phyloP scores from a whole-genome alignment of 306 rosid genomes.

The Malus sylvestris region DNA sequence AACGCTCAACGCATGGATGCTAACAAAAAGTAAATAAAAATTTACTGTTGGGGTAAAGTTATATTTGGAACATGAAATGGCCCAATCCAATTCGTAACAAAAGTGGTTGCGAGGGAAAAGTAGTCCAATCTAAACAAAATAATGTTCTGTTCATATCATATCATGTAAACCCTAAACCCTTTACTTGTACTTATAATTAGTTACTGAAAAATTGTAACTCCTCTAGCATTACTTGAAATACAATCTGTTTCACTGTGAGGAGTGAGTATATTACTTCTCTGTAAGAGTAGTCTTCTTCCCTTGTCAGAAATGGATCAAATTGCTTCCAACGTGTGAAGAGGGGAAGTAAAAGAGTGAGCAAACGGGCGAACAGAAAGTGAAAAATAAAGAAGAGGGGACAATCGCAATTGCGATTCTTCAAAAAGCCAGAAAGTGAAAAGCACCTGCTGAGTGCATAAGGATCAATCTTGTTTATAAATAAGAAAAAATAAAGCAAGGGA shows the following conservation, averaged over 20 bases:
- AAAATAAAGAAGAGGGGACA: constrained; percentile 38
- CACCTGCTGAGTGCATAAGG: constrained; percentile 29
- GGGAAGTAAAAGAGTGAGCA: constrained; percentile 15
- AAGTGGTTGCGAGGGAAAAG: background rate
- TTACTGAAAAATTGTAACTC: background rate
- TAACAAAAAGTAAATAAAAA: background rate
- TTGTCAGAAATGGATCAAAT: constrained; percentile 23
- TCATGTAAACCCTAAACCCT: background rate
- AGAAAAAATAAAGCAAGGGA: background rate
- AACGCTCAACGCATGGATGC: background rate
- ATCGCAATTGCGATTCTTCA: constrained; percentile 48
- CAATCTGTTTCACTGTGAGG: background rate
- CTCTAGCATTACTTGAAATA: background rate
- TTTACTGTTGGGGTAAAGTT: background rate
- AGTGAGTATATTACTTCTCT: background rate
- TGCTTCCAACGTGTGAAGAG: background rate
- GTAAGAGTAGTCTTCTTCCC: background rate
- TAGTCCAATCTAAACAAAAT: background rate
- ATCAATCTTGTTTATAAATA: constrained; percentile 20
- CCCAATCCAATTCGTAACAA: no score
- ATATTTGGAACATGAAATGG: background rate
- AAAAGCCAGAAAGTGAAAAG: constrained; percentile 64
- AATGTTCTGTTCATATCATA: background rate
- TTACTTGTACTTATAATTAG: background rate
- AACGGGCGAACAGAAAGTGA: constrained; percentile 24